Evolutionary conservation across 148 eudicot species (phyloP).

Genomic region (Cornus kousa): DNA sequence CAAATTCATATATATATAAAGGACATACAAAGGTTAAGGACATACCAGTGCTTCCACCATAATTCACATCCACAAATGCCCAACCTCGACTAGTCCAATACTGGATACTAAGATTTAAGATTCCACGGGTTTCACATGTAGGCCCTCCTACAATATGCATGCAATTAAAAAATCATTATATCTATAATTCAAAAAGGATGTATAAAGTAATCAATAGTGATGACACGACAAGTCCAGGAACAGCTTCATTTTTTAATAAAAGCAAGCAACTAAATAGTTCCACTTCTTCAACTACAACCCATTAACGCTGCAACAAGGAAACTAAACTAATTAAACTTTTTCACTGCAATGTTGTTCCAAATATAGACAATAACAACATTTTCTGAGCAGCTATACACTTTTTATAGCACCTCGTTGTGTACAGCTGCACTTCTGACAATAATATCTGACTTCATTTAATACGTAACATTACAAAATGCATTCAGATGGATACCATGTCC

Average conservation of each 20-base stretch:
- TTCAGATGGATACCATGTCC: too few relatives aligned
- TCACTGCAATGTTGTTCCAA: too few relatives aligned
- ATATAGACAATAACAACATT: too few relatives aligned
- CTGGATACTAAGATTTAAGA: slow-evolving; percentile 71
- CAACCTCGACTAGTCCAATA: slow-evolving; percentile 99
- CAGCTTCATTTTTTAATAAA: not conserved
- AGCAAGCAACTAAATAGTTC: too few relatives aligned
- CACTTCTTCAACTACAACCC: too few relatives aligned
- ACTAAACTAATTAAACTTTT: too few relatives aligned
- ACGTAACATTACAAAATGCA: too few relatives aligned
- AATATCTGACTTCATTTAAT: too few relatives aligned
- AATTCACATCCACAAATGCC: slow-evolving; percentile 95
- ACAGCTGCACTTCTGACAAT: too few relatives aligned
- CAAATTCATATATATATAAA: not conserved
- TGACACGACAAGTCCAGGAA: not conserved
- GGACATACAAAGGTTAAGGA: slow-evolving; percentile 7
- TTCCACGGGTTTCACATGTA: slow-evolving; percentile 77
- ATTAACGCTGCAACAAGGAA: too few relatives aligned
- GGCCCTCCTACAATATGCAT: slow-evolving; percentile 72
- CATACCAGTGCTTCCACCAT: slow-evolving; percentile 96
- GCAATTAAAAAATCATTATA: not conserved
- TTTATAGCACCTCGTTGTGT: too few relatives aligned
- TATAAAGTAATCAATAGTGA: not conserved
- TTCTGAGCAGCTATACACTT: too few relatives aligned
- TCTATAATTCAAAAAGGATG: not conserved